Percentiles rank a stretch among this genome's conserved stretches.
Conservation (phyloP, 495 filamentous ascomycete species). For the Trichoderma asperelloides region DNA sequence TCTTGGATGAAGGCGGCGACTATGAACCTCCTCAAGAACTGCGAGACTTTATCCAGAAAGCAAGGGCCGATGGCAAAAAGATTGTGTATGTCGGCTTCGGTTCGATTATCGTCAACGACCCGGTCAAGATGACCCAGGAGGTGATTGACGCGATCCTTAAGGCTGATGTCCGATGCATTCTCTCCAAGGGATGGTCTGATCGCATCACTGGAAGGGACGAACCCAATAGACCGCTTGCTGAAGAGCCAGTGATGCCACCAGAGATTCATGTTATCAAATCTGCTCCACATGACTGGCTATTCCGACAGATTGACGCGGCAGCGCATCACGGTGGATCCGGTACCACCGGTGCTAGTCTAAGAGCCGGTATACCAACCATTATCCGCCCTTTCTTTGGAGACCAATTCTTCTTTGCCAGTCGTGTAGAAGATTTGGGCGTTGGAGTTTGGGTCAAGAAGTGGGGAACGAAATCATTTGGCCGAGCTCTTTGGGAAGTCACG, state of each 20-base stretch:
- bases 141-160: slow-evolving; percentile 85
- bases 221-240: slow-evolving; percentile 15
- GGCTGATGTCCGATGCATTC: slow-evolving; percentile 88
- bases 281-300: slow-evolving; percentile 95
- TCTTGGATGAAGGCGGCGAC: slow-evolving; percentile 70
- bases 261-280: slow-evolving; percentile 83
- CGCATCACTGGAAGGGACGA: slow-evolving; percentile 46
- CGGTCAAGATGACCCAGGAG: slow-evolving; percentile 75
- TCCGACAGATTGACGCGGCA: slow-evolving; percentile 86
- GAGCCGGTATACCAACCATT: slow-evolving; percentile 88
- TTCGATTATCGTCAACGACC: slow-evolving; percentile 89
- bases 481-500: slow-evolving; percentile 87
- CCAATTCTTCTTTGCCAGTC: slow-evolving; percentile 87
- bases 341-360: slow-evolving; percentile 87
- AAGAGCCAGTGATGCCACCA: slow-evolving; percentile 65
- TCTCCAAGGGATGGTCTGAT: slow-evolving; percentile 99
- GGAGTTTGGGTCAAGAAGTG: slow-evolving; percentile 84
- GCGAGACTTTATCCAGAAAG: slow-evolving; percentile 67
- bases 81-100: slow-evolving; percentile 96
- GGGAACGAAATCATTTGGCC: slow-evolving; percentile 70
- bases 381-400: slow-evolving; percentile 97
- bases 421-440: slow-evolving; percentile 87
- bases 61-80: slow-evolving; percentile 75
- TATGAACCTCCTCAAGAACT: slow-evolving; percentile 74
- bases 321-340: slow-evolving; percentile 92